Percentiles rank a stretch among this genome's conserved stretches.
These are phyloP conservation scores for Schizophyllum amplum DNA, from an alignment of 1,284 basidiomycete species.

Conservation along the genomic window DNA sequence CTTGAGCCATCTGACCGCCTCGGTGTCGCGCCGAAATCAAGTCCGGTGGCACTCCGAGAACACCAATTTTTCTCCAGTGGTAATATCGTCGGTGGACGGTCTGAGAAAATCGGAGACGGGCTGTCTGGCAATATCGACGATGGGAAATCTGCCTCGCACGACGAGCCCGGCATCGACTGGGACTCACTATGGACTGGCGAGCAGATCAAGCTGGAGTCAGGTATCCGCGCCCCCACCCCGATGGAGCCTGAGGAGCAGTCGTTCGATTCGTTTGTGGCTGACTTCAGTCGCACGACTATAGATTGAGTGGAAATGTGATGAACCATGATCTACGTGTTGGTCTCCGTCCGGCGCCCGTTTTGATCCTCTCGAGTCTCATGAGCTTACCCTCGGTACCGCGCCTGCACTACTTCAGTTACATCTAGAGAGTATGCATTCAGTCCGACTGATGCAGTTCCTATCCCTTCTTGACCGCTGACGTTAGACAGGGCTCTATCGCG, in stretches of 20 bases:
- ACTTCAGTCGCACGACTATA: not conserved
- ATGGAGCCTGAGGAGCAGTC: not conserved
- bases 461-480: no score
- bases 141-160: not conserved
- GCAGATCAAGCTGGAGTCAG: slow-evolving; percentile 49
- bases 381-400: no score
- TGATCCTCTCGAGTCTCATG: no score
- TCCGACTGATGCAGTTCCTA: no score
- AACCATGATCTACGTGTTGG: no score
- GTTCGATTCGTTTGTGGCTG: not conserved
- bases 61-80: slow-evolving; percentile 66
- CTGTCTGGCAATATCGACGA: not conserved
- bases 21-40: slow-evolving; percentile 50
- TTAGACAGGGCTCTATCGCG: no score
- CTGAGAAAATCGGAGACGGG: not conserved
- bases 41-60: slow-evolving; percentile 48
- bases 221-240: slow-evolving; percentile 13
- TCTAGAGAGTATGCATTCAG: no score
- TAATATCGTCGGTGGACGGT: not conserved
- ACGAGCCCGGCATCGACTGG: slow-evolving; percentile 46
- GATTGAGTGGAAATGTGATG: not conserved
- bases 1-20: slow-evolving; percentile 66
- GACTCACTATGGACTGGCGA: slow-evolving; percentile 64
- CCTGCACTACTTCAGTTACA: no score
- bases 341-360: no score